phyloP scores from a whole-genome alignment of 257 asterid genomes.

The Petrea volubilis region DNA sequence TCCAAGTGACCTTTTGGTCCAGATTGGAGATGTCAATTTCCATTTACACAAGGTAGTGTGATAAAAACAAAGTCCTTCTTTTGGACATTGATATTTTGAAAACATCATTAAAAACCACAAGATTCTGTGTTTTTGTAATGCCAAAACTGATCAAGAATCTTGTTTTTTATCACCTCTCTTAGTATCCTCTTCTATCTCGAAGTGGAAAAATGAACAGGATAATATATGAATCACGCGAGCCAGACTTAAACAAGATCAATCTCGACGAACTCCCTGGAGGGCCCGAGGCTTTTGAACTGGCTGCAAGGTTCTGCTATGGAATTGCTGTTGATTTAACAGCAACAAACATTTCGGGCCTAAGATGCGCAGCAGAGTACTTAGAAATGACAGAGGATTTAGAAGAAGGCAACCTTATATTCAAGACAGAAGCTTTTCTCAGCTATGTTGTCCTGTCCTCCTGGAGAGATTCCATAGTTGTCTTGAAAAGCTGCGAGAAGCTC shows the following conservation, averaged over 20 bases:
- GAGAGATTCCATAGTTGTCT: conserved; percentile 85
- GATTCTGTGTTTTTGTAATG: background rate
- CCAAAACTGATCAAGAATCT: conserved; percentile 2
- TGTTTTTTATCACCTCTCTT: background rate
- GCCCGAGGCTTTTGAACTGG: conserved; percentile 80
- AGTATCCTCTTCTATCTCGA: conserved; percentile 92
- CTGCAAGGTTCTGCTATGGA: conserved; percentile 96
- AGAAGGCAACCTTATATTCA: conserved; percentile 93
- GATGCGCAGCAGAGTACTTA: conserved; percentile 91
- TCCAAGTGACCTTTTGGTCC: conserved; percentile 87
- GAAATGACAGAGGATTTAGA: conserved; percentile 98
- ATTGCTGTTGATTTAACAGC: conserved; percentile 87
- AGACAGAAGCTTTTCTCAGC: conserved; percentile 95
- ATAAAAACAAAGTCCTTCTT: background rate
- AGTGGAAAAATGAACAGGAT: conserved; percentile 84
- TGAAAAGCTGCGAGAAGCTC: conserved; percentile 78
- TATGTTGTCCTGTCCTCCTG: conserved; percentile 92
- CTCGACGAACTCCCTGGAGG: conserved; percentile 93
- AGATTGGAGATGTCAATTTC: conserved; percentile 77
- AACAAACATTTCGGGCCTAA: conserved; percentile 77
- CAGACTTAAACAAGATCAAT: conserved; percentile 45
- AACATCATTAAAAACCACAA: background rate
- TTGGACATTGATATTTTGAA: background rate
- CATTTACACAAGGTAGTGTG: conserved; percentile 81
- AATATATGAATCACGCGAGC: conserved; percentile 66